Evolutionary conservation across 2,329 filamentous ascomycete genomes (phyloP).

Genomic region (Fusarium sp.): DNA sequence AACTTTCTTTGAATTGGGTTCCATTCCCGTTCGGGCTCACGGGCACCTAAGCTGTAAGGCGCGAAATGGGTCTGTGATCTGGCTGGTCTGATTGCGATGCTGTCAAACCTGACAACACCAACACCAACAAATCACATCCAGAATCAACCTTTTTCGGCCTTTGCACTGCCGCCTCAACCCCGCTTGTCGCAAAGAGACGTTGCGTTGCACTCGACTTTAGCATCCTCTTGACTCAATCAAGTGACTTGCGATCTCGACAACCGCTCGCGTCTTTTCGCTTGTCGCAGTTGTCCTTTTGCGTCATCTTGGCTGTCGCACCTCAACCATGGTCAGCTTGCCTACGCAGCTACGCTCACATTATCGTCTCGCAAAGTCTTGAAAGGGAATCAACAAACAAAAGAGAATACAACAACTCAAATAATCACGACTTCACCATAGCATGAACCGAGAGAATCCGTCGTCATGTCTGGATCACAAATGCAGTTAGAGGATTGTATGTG

Average conservation of each 20-base stretch:
- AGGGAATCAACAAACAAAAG: conserved; percentile 22
- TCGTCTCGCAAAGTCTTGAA: conserved; percentile 53
- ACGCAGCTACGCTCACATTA: conserved; percentile 51
- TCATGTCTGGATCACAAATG: conserved; percentile 84
- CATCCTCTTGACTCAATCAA: conserved; percentile 17
- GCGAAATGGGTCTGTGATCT: conserved; percentile 44
- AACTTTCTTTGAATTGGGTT: conserved; percentile 18
- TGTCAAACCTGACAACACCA: conserved; percentile 40
- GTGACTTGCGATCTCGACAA: conserved; percentile 40
- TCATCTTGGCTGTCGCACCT: conserved; percentile 43
- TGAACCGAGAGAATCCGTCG: conserved; percentile 59
- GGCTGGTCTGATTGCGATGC: conserved; percentile 42
- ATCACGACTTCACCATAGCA: conserved; percentile 43
- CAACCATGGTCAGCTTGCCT: conserved; percentile 54
- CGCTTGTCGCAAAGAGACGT: conserved; percentile 36
- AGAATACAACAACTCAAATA: conserved; percentile 18
- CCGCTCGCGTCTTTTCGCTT: conserved; percentile 50
- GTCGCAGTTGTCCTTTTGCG: conserved; percentile 44
- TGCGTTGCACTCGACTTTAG: conserved; percentile 9
- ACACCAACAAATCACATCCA: conserved; percentile 39
- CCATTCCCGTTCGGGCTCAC: conserved; percentile 25
- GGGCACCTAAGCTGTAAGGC: conserved; percentile 34
- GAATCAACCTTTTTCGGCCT: conserved; percentile 18
- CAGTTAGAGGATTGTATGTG: conserved; percentile 87
- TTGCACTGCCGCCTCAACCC: conserved; percentile 33